These are phyloP conservation scores for Fusarium liriodendri DNA, from an alignment of 2,329 filamentous ascomycete genomes.

Conservation along the genomic window DNA sequence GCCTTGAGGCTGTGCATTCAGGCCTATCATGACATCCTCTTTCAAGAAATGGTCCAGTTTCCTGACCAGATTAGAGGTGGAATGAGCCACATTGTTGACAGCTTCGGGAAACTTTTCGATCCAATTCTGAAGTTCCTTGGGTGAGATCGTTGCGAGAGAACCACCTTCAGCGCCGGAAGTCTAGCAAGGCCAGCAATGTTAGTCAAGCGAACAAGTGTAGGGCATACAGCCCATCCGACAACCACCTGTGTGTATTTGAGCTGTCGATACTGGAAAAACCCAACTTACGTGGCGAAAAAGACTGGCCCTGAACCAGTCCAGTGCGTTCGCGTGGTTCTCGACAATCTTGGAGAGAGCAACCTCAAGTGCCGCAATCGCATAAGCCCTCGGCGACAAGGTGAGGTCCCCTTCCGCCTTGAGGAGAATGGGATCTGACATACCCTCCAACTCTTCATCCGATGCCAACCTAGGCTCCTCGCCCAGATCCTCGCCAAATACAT, in stretches of 20 bases:
- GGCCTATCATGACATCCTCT: background rate
- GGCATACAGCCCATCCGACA: too few species aligned
- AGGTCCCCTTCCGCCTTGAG: background rate
- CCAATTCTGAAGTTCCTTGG: conserved; percentile 2
- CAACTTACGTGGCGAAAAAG: conserved; percentile 2
- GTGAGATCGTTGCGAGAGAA: background rate
- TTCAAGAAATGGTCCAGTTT: background rate
- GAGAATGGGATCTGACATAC: conserved; percentile 5
- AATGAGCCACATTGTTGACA: background rate
- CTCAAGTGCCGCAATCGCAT: conserved; percentile 3
- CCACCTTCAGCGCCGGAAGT: background rate
- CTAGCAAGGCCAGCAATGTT: background rate
- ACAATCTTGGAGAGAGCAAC: background rate
- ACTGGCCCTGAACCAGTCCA: background rate
- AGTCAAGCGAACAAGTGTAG: background rate
- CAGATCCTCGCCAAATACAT: background rate
- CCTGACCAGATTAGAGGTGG: background rate
- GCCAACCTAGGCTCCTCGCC: too few species aligned
- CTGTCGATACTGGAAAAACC: too few species aligned
- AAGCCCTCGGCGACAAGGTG: conserved; percentile 4
- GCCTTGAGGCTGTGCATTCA: conserved; percentile 4
- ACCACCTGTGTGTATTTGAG: too few species aligned
- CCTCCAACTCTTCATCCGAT: background rate
- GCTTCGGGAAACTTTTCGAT: background rate
- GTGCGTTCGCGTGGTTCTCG: background rate